Base-by-base conservation (phyloP, 352 stramenopile genomes). In the Pseudoperonospora humuli region DNA sequence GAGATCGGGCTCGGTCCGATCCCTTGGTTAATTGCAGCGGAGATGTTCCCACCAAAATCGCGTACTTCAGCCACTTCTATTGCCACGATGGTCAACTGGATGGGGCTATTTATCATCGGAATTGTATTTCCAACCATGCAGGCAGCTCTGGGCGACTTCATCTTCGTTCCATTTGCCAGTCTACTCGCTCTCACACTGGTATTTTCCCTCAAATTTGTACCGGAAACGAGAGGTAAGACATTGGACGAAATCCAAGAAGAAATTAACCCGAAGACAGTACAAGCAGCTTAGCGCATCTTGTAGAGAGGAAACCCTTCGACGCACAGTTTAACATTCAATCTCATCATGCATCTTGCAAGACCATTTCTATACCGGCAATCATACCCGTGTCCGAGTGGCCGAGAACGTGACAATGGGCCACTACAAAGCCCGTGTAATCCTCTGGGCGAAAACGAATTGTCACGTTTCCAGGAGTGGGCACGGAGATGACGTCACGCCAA, bases 1-100 rank as follows among this genome's bases (percentile, higher is more conserved):
- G 69, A 80, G 51, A 75, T 81, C 13, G 70, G 70, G 1, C 48
- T 81, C 1, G 93, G 93, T 2, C 92, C 94, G 7, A 97, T 98
- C 50, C 92, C 93, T 32, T 98, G 91, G 93, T 61, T 97, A 10
- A 97, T 98, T 45, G 88, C 96, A 5, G 88, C 89, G 7, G 93
- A 98, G 64, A 96, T 97, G 86, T 97, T 97, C 62, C 81, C 92
- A 34, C 65, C 83, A 7, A 95, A 95, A 57, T 95, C 95, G 27
- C 86, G 96, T 27, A 84, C 84, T 6, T 72, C 76, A 5, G 78
- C 80, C 32, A 96, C 96, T 61, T 88, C 73, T n/a, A 74, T 93
- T 26, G 92, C 78, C 15, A 96, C 70, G 41, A 93, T 97, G 75
- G 56, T 97, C 31, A 98, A 98, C 63, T 98, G 95, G 95, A 60